phyloP scores from a whole-genome alignment of 2,329 filamentous ascomycete species.

The Plenodomus biglobosus region DNA sequence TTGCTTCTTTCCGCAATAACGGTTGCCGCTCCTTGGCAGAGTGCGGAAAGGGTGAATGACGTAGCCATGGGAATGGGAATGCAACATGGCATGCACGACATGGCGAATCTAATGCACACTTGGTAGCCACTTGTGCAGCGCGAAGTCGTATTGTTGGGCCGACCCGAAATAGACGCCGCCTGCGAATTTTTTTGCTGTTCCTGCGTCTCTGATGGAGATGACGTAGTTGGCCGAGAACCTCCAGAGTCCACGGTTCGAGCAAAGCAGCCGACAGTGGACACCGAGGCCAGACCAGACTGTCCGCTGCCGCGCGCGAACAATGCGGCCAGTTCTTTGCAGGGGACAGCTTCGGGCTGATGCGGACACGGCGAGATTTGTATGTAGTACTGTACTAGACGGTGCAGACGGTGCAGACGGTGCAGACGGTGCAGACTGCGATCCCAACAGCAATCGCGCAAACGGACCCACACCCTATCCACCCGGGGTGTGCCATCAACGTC shows the following conservation, averaged over 20 bases:
- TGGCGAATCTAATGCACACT: background rate
- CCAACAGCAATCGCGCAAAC: constrained; percentile 8
- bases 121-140: background rate
- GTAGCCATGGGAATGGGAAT: background rate
- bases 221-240: background rate
- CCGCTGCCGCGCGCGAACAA: background rate
- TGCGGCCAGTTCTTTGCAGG: background rate
- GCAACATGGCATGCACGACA: background rate
- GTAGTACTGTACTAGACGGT: no score
- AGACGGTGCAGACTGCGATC: constrained; percentile 4
- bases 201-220: background rate
- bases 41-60: background rate
- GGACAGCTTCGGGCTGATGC: background rate
- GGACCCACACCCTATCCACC: constrained; percentile 5
- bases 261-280: background rate
- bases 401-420: no score
- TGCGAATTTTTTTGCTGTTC: background rate
- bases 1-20: background rate
- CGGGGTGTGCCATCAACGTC: constrained; percentile 13
- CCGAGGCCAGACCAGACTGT: background rate
- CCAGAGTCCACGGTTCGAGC: background rate
- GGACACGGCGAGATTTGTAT: background rate
- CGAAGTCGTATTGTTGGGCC: background rate
- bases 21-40: background rate
- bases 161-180: background rate